Base-by-base conservation (phyloP, 2,329 filamentous ascomycete genomes). In the Fonsecaea multimorphosa region DNA sequence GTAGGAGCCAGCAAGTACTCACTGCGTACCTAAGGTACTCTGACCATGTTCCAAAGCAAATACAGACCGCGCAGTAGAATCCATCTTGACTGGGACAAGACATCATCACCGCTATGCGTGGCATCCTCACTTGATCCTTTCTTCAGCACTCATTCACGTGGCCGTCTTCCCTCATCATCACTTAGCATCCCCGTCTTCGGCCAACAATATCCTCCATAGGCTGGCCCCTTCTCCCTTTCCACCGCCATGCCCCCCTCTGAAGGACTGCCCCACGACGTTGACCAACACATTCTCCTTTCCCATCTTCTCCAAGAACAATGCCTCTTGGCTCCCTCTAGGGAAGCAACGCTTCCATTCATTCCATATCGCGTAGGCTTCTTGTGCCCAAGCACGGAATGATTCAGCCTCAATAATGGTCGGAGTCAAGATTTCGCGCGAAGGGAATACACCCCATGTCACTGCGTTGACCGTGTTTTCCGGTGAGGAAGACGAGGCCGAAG, bases 351-450 rank as follows among this genome's bases (percentile, higher is more conserved):
- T 89, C 95, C 95, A 99, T 81, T 98, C 95, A 49, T 84, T 86
- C 91, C 94, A 98, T 74, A 98, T 97, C 34, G 90, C 90, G 80
- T 95, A 99, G 0, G 95, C 94, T 83, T 99, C 95, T 75, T 98
- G 95, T 64, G 88, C 86, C 95, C 95, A 99, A 7, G 93, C 92
- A 68, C 88, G 85, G 84, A 98, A 98, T 76, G 91, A 95, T 58
- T 97, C 92, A 72, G 93, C 91, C 77, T 98, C 94, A 73, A 98
- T 96, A 74, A 98, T 98, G 1, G 94, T 98, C 2, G 94, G 94
- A 24, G 93, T 96, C 64, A 96, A 87, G 75, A 98, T 98, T 78
- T 98, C 94, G 80, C 97, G 97, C 49, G 92, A 92, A 0, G 91
- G 90, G 79, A 98, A 98, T 0, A 93, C 92, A 58, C 94, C 94